phyloP scores from a whole-genome alignment of 2,329 filamentous ascomycete species.

The Colletotrichum gigasporum region DNA sequence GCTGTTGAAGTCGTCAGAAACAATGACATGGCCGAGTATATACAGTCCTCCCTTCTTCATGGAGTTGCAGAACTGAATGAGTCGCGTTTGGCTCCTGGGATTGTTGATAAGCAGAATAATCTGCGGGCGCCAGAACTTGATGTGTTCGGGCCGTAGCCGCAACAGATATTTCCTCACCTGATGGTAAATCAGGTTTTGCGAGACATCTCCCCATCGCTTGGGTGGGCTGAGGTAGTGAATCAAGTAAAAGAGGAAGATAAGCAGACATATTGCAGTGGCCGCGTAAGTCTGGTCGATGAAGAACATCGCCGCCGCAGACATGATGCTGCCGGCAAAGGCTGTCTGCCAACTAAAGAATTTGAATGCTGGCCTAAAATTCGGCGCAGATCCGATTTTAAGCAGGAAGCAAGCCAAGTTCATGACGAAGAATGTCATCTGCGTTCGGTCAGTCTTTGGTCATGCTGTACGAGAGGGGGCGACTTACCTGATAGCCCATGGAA shows the following conservation, averaged over 20 bases:
- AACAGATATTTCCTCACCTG: slow-evolving; percentile 90
- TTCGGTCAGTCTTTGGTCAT: background rate
- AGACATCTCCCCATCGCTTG: slow-evolving; percentile 91
- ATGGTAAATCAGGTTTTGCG: slow-evolving; percentile 85
- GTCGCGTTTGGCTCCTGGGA: slow-evolving; percentile 80
- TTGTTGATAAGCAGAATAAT: slow-evolving; percentile 87
- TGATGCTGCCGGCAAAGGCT: slow-evolving; percentile 76
- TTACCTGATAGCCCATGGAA: slow-evolving; percentile 85
- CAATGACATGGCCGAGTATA: slow-evolving; percentile 87
- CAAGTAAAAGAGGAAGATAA: slow-evolving; percentile 81
- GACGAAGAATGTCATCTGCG: slow-evolving; percentile 86
- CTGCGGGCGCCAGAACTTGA: slow-evolving; percentile 93
- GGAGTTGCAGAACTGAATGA: slow-evolving; percentile 92
- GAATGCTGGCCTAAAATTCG: slow-evolving; percentile 89
- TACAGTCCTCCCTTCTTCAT: slow-evolving; percentile 89
- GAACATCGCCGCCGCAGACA: slow-evolving; percentile 86
- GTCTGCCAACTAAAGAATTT: slow-evolving; percentile 91
- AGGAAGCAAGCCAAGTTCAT: slow-evolving; percentile 90
- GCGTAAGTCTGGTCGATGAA: slow-evolving; percentile 88
- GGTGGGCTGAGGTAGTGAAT: slow-evolving; percentile 89
- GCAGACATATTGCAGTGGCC: slow-evolving; percentile 75
- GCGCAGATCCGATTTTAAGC: slow-evolving; percentile 85
- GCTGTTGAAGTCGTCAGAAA: slow-evolving; percentile 81
- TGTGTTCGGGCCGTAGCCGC: slow-evolving; percentile 85
- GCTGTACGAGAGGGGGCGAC: slow-evolving; percentile 25